These are phyloP conservation scores for Vigna hirtella DNA, from an alignment of 306 rosid genomes.

Conservation along the genomic window DNA sequence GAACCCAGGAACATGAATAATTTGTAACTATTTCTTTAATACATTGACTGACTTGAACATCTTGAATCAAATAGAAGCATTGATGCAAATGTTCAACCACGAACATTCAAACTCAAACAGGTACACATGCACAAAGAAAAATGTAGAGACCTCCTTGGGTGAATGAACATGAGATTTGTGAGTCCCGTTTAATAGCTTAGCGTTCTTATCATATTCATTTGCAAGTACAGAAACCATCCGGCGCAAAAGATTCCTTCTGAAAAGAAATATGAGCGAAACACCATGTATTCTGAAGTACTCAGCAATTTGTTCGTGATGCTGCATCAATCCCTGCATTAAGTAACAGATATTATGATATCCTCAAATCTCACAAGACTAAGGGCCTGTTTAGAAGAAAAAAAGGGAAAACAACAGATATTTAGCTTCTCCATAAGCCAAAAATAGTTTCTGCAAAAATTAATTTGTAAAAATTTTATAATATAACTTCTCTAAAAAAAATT, in stretches of 20 bases:
- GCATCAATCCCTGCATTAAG: slow-evolving; percentile 84
- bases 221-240: slow-evolving; percentile 92
- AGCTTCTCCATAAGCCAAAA: too few relatives aligned
- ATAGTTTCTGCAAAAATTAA: too few relatives aligned
- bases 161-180: slow-evolving; percentile 99
- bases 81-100: slow-evolving; percentile 5
- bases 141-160: slow-evolving; percentile 71
- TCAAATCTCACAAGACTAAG: slow-evolving; percentile 1
- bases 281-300: slow-evolving; percentile 81
- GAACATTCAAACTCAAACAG: slow-evolving; percentile 1
- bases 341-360: slow-evolving; percentile 21
- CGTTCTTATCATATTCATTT: slow-evolving; percentile 78
- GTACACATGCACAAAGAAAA: slow-evolving; percentile 6
- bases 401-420: too few relatives aligned
- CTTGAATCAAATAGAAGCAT: not conserved
- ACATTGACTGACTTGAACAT: slow-evolving; percentile 23
- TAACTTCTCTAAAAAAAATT: too few relatives aligned
- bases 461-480: too few relatives aligned
- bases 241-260: slow-evolving; percentile 94
- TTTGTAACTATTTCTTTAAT: not conserved
- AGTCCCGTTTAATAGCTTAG: slow-evolving; percentile 82
- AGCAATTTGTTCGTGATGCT: slow-evolving; percentile 76
- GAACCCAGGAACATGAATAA: slow-evolving; percentile 27
- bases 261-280: slow-evolving; percentile 85
- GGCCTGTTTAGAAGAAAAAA: too few relatives aligned